phyloP scores from a whole-genome alignment of 169 alveolate genomes.

The Ichthyophthirius multifiliis region DNA sequence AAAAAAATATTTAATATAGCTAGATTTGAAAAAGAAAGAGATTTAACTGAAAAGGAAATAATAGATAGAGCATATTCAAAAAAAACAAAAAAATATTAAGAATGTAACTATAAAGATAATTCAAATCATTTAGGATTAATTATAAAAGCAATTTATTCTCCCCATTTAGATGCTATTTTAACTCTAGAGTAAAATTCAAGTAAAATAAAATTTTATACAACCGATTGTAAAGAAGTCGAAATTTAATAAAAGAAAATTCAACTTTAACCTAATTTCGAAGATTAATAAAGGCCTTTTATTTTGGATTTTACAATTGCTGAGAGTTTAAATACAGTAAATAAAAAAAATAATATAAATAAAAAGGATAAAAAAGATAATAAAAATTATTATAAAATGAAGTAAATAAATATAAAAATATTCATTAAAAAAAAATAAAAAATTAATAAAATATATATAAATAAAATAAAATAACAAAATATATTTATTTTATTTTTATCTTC shows the following conservation, averaged over 20 bases:
- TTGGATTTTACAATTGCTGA: slow-evolving; percentile 26
- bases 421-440: too few species aligned
- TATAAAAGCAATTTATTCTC: slow-evolving; percentile 21
- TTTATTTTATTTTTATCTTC: background rate
- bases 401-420: too few species aligned
- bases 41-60: slow-evolving; percentile 49
- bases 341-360: too few species aligned
- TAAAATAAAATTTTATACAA: slow-evolving; percentile 23
- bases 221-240: slow-evolving; percentile 11
- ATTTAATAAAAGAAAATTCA: background rate
- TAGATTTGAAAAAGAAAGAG: slow-evolving; percentile 44
- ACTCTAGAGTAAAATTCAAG: slow-evolving; percentile 28
- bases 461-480: too few species aligned
- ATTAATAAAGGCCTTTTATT: background rate
- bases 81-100: slow-evolving; percentile 47
- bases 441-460: too few species aligned
- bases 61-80: slow-evolving; percentile 54
- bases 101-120: slow-evolving; percentile 45
- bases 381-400: too few species aligned
- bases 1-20: slow-evolving; percentile 42
- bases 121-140: slow-evolving; percentile 43
- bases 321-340: background rate
- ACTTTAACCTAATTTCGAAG: background rate
- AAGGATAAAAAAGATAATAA: too few species aligned
- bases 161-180: slow-evolving; percentile 1